phyloP scores from a whole-genome alignment of 768 basidiomycete genomes.

The Termitomyces sp. region DNA sequence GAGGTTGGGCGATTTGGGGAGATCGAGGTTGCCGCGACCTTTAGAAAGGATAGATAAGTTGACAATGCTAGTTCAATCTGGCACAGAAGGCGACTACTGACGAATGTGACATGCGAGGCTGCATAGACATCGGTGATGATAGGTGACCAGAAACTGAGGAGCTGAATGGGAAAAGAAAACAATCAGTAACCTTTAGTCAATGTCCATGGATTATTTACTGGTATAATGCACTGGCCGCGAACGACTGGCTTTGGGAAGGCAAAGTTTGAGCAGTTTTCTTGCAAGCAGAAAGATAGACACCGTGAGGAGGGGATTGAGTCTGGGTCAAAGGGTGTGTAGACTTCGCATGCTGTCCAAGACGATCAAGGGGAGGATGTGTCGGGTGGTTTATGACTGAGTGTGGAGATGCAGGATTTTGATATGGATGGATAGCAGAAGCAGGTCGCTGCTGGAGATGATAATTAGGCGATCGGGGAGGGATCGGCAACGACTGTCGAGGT shows the following conservation, averaged over 20 bases:
- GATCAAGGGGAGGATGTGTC: background rate
- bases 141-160: constrained; percentile 55
- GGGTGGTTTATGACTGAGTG: background rate
- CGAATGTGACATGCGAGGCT: constrained; percentile 17
- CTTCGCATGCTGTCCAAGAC: constrained; percentile 6
- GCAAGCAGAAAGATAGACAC: constrained; percentile 52
- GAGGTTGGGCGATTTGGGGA: background rate
- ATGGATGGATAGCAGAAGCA: constrained; percentile 4
- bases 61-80: background rate
- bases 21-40: constrained; percentile 11
- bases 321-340: constrained; percentile 8
- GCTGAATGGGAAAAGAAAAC: constrained; percentile 27
- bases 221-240: constrained; percentile 44
- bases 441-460: constrained; percentile 14
- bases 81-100: constrained; percentile 6
- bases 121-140: constrained; percentile 16
- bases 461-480: constrained; percentile 10
- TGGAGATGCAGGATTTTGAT: background rate
- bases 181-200: background rate
- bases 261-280: constrained; percentile 6
- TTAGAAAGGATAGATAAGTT: background rate
- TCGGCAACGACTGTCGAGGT: constrained; percentile 22
- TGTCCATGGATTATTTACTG: constrained; percentile 38
- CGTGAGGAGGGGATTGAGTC: constrained; percentile 18
- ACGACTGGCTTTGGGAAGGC: constrained; percentile 37